A percentile compares a stretch with the other conserved stretches of the same genome.
These are phyloP conservation scores for Lepidium aucheri DNA, from an alignment of 345 rosid species.

Conservation along the genomic window DNA sequence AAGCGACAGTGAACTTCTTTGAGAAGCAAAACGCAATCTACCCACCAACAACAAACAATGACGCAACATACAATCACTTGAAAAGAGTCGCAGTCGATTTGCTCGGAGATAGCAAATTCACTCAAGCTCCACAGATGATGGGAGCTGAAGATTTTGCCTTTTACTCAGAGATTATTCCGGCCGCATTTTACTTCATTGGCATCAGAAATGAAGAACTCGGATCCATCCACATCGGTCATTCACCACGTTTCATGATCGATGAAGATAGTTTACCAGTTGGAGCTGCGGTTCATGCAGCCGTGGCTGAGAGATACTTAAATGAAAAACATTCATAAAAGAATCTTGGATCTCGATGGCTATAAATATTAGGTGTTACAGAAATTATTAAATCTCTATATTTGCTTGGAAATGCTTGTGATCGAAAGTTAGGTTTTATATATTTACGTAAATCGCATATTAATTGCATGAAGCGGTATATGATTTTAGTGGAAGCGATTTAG, in stretches of 20 bases:
- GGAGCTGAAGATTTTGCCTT: slow-evolving; percentile 93
- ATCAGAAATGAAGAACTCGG: slow-evolving; percentile 69
- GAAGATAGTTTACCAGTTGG: slow-evolving; percentile 81
- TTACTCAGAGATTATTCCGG: slow-evolving; percentile 58
- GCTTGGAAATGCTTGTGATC: background rate
- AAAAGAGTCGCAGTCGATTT: slow-evolving; percentile 51
- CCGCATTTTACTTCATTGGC: slow-evolving; percentile 80
- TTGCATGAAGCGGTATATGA: background rate
- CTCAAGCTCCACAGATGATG: slow-evolving; percentile 68
- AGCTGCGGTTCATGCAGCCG: slow-evolving; percentile 66
- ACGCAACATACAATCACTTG: slow-evolving; percentile 60
- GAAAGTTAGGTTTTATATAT: background rate
- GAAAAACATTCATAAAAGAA: slow-evolving; percentile 20
- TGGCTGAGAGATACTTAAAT: slow-evolving; percentile 76
- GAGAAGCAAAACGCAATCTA: slow-evolving; percentile 56
- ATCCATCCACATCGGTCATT: slow-evolving; percentile 60
- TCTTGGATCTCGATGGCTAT: background rate
- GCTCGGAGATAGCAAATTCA: slow-evolving; percentile 49
- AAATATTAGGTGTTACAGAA: slow-evolving; percentile 7
- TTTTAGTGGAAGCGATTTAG: background rate
- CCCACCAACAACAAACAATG: slow-evolving; percentile 64
- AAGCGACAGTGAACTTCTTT: slow-evolving; percentile 60
- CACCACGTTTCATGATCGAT: slow-evolving; percentile 78
- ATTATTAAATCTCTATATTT: background rate
- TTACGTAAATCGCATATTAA: background rate